These are phyloP conservation scores for Orbilia quercus DNA, from an alignment of 2,329 filamentous ascomycete genomes.

Conservation along the genomic window DNA sequence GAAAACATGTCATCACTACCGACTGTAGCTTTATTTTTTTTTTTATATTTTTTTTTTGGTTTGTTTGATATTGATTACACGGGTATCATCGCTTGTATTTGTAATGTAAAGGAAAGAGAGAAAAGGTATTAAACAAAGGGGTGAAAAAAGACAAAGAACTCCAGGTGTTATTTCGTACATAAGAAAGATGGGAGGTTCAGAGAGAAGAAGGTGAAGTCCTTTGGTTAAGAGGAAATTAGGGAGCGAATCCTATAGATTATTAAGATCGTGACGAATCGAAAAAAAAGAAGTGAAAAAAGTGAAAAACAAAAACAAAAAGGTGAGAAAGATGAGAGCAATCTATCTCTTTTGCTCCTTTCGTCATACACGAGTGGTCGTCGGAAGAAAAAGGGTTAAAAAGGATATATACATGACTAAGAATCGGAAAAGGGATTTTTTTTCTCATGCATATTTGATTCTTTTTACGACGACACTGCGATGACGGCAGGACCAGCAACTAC, in stretches of 20 bases:
- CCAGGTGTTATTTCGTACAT: conserved; percentile 22
- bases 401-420: neutral
- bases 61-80: conserved; percentile 4
- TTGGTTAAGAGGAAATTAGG: neutral
- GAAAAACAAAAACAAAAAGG: neutral
- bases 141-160: conserved; percentile 10
- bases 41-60: too few relatives aligned
- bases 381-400: conserved; percentile 4
- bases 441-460: neutral
- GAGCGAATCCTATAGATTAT: conserved; percentile 16
- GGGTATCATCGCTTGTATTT: conserved; percentile 25
- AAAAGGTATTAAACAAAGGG: conserved; percentile 5
- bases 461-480: conserved; percentile 22
- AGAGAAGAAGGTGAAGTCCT: neutral
- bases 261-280: conserved; percentile 24
- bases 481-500: conserved; percentile 67
- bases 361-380: neutral
- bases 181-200: neutral
- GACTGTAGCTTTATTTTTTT: too few relatives aligned
- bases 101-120: too few relatives aligned
- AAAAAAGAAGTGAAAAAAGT: conserved; percentile 9
- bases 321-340: neutral
- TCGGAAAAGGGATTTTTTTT: neutral
- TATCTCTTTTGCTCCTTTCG: neutral
- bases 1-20: too few relatives aligned